Percentiles rank a stretch among this genome's conserved stretches.
These are phyloP conservation scores for Ceratocystis smalleyi DNA, from an alignment of 2,329 filamentous ascomycete genomes.

Conservation along the genomic window DNA sequence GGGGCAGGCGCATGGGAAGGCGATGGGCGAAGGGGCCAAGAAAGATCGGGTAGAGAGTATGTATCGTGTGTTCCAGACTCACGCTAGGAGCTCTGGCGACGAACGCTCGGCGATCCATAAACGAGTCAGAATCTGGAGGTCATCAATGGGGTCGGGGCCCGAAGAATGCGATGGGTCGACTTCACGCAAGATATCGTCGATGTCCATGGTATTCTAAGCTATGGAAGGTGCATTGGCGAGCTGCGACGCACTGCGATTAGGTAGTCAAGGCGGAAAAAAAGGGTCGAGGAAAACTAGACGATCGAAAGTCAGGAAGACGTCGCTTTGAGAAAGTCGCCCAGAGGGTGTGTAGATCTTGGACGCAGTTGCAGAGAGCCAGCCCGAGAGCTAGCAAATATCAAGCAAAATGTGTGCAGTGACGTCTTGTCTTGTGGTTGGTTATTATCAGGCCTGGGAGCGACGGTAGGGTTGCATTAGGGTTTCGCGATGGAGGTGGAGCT, in stretches of 20 bases:
- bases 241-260: neutral
- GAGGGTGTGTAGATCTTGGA: too few species aligned
- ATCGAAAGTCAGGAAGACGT: too few species aligned
- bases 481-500: neutral
- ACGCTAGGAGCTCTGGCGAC: constrained; percentile 62
- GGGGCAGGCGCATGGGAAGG: neutral
- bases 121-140: constrained; percentile 70
- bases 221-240: neutral
- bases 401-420: neutral
- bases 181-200: constrained; percentile 63
- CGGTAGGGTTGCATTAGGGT: neutral
- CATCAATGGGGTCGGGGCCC: constrained; percentile 49
- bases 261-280: too few species aligned
- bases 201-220: constrained; percentile 42
- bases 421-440: neutral
- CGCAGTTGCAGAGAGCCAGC: too few species aligned
- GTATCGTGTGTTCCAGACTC: neutral
- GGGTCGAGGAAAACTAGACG: too few species aligned
- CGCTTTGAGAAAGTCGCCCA: too few species aligned
- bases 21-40: too few species aligned
- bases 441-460: neutral
- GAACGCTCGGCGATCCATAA: constrained; percentile 87
- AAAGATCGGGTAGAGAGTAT: too few species aligned
- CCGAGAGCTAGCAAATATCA: neutral
- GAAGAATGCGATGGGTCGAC: constrained; percentile 47